Conservation (phyloP, 2,329 filamentous ascomycete species). For the Botryotinia convoluta region DNA sequence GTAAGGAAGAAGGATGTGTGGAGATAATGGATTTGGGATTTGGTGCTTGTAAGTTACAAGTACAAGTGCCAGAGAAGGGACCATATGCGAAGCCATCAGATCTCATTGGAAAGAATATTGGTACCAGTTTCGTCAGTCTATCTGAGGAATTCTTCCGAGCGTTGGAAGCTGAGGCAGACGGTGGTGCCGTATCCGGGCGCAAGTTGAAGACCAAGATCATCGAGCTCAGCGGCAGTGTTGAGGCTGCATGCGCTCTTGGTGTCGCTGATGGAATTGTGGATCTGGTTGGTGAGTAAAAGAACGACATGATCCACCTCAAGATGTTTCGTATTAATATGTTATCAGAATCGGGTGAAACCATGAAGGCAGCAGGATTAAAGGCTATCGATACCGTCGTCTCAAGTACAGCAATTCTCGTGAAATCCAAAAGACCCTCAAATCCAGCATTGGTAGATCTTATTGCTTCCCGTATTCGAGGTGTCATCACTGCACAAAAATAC, state of each 20-base stretch:
- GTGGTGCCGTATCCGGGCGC: slow-evolving; percentile 39
- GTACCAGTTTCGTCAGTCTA: slow-evolving; percentile 90
- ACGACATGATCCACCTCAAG: background rate
- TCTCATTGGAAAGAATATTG: slow-evolving; percentile 87
- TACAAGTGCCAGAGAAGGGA: slow-evolving; percentile 93
- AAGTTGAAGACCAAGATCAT: slow-evolving; percentile 84
- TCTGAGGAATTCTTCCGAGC: slow-evolving; percentile 78
- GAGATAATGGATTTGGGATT: slow-evolving; percentile 90
- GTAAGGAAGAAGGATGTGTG: slow-evolving; percentile 56
- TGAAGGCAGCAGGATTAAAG: slow-evolving; percentile 91
- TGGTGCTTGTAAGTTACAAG: slow-evolving; percentile 86
- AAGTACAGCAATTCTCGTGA: slow-evolving; percentile 85
- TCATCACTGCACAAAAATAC: slow-evolving; percentile 92
- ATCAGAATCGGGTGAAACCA: slow-evolving; percentile 93
- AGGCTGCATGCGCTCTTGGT: slow-evolving; percentile 91
- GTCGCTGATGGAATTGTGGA: slow-evolving; percentile 97
- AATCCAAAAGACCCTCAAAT: slow-evolving; percentile 80
- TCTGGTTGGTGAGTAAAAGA: slow-evolving; percentile 74
- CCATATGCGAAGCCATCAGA: slow-evolving; percentile 66
- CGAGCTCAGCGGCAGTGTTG: slow-evolving; percentile 92
- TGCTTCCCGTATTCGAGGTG: slow-evolving; percentile 80
- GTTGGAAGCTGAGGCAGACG: slow-evolving; percentile 59
- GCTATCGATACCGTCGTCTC: slow-evolving; percentile 92
- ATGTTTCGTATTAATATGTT: slow-evolving; percentile 24
- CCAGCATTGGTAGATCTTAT: slow-evolving; percentile 80